These are phyloP conservation scores for Nannizziopsis barbatae DNA, from an alignment of 2,329 filamentous ascomycete species.

Conservation along the genomic window DNA sequence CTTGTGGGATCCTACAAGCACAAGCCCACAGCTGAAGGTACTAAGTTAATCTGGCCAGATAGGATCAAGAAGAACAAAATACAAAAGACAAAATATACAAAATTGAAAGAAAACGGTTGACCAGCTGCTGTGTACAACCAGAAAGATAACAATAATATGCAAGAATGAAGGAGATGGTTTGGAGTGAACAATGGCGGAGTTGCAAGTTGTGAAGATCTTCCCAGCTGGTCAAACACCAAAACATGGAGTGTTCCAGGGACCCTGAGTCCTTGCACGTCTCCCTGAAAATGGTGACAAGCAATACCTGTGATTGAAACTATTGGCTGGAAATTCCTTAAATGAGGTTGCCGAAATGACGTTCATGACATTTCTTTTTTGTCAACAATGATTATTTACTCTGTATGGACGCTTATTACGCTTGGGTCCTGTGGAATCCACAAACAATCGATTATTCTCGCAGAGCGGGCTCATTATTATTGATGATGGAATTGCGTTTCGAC, in stretches of 20 bases:
- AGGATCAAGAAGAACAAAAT: not conserved
- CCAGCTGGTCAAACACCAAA: slow-evolving; percentile 7
- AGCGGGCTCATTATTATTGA: too few relatives aligned
- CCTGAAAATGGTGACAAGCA: too few relatives aligned
- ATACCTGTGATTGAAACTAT: too few relatives aligned
- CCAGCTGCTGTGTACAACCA: not conserved
- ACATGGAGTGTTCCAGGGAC: slow-evolving; percentile 9
- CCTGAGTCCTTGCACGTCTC: not conserved
- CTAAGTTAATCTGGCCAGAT: too few relatives aligned
- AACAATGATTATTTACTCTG: too few relatives aligned
- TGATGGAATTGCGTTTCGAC: too few relatives aligned
- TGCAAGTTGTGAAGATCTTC: not conserved
- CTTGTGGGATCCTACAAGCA: slow-evolving; percentile 4
- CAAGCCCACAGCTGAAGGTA: not conserved
- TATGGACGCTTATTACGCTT: too few relatives aligned
- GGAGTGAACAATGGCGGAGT: slow-evolving; percentile 1
- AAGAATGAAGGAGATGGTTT: not conserved
- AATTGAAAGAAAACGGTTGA: not conserved
- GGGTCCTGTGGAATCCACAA: too few relatives aligned
- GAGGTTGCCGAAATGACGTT: too few relatives aligned
- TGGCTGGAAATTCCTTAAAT: too few relatives aligned
- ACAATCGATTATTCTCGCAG: too few relatives aligned
- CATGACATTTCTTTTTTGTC: too few relatives aligned
- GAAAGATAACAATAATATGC: not conserved
- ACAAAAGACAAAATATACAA: not conserved